Conservation (phyloP, 2,329 filamentous ascomycete genomes). For the Talaromyces sp. region DNA sequence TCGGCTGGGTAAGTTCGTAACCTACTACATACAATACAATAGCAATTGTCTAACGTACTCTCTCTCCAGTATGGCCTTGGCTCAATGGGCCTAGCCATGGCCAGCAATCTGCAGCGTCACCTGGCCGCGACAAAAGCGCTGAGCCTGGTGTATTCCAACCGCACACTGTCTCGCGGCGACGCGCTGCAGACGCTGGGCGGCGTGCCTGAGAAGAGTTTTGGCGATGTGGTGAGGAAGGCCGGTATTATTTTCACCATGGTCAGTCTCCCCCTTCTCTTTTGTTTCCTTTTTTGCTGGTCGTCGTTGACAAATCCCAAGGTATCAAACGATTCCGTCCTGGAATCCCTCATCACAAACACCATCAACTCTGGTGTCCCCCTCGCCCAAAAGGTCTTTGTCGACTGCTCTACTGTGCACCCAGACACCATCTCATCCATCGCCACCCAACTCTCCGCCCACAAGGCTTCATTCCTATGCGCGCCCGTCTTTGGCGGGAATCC, state of each 20-base stretch:
- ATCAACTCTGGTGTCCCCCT: conserved; percentile 31
- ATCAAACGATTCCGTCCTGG: conserved; percentile 36
- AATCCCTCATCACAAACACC: conserved; percentile 23
- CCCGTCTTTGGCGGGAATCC: conserved; percentile 43
- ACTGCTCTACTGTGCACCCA: conserved; percentile 82
- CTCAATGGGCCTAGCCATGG: conserved; percentile 43
- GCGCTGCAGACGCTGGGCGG: conserved; percentile 31
- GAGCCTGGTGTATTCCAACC: conserved; percentile 35
- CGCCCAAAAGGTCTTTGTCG: conserved; percentile 72
- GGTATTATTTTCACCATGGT: conserved; percentile 38
- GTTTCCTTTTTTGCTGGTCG: not conserved
- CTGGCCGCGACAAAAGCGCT: conserved; percentile 26
- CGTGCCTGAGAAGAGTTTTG: conserved; percentile 25
- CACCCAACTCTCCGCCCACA: conserved; percentile 26
- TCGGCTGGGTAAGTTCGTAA: conserved; percentile 27
- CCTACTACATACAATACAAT: not conserved
- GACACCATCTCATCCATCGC: conserved; percentile 49
- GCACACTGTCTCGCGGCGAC: conserved; percentile 35
- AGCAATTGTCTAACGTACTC: not conserved
- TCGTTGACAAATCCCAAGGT: conserved; percentile 25
- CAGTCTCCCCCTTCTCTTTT: conserved; percentile 3
- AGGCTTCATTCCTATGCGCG: conserved; percentile 33
- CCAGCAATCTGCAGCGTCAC: conserved; percentile 38
- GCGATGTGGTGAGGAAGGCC: conserved; percentile 29
- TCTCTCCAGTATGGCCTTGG: conserved; percentile 37